Percentiles rank a stretch among this genome's conserved stretches.
Evolutionary conservation across 768 basidiomycete species (phyloP).

Genomic region (Calocybe gangraenosa): DNA sequence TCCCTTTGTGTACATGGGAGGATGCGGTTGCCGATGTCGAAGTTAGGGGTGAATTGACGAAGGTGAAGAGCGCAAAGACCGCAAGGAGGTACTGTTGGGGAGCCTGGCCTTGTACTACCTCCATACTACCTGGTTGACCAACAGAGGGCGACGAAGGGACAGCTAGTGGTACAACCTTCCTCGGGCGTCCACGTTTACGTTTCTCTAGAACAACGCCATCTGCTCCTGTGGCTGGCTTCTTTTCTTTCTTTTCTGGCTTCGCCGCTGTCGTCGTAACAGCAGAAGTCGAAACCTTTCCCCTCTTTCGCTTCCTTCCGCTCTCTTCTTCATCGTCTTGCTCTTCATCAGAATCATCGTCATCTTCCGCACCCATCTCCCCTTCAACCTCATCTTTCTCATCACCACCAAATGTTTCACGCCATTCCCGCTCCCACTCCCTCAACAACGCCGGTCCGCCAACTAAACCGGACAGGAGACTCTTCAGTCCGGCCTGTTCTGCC

Average conservation of each 20-base stretch:
- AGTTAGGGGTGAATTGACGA: constrained; percentile 74
- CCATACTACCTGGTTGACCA: background rate
- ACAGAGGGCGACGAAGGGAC: constrained; percentile 29
- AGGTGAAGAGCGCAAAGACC: constrained; percentile 79
- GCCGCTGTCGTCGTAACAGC: constrained; percentile 10
- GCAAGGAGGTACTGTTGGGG: constrained; percentile 71
- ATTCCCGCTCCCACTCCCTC: constrained; percentile 73
- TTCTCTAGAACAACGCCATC: constrained; percentile 55
- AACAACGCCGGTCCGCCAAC: constrained; percentile 72
- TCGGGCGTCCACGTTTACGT: constrained; percentile 79
- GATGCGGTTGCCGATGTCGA: constrained; percentile 31
- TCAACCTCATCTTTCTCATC: constrained; percentile 68
- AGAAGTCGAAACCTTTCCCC: constrained; percentile 43
- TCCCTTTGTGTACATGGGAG: constrained; percentile 53
- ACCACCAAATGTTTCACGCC: constrained; percentile 71
- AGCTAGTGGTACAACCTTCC: constrained; percentile 56
- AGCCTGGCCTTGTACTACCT: constrained; percentile 23
- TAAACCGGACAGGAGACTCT: constrained; percentile 61
- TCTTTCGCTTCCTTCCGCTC: constrained; percentile 56
- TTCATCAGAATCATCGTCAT: constrained; percentile 54
- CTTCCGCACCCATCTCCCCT: constrained; percentile 47
- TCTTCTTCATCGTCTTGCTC: constrained; percentile 46
- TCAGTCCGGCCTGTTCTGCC: constrained; percentile 73
- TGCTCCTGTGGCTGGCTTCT: constrained; percentile 31
- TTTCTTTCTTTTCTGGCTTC: constrained; percentile 47